Evolutionary conservation across 2,329 filamentous ascomycete genomes (phyloP), one percentile per base, ranked within the genome.

Genomic region (Aspergillus chevalieri): DNA sequence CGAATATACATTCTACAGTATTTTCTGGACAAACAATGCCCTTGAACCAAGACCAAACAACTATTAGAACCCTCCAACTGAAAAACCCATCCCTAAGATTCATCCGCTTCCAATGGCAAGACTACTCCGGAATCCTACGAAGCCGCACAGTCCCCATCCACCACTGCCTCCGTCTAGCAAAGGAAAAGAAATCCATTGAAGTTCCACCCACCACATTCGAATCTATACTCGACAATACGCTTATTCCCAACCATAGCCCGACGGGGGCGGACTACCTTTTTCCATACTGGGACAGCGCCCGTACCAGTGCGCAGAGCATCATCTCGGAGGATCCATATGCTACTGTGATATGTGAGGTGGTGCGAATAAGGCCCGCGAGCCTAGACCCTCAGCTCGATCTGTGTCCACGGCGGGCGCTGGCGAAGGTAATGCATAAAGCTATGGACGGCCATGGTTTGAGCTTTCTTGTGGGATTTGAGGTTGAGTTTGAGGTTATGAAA

Each of bases 391-490:
- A 24, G 4, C 9, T 22, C 4, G 14, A 22, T 12, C 10, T 53
- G 7, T 55, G 53, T 22, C 53, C 53, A 4, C 46, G 50, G 2
- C 48, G 48, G 21, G 43, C 38, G 1, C 42, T 55, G 1, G 21
- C 14, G 1, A 48, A 46, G 2, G 48, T 53, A 6, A 6, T 53
- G 4, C 47, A 39, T 21, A 17, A 22, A 9, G 48, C 50, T 1
- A 12, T 5, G 3, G 33, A 43, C 4, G 3, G 6, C 1, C 49
- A 19, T 12, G 46, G 21, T 7, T n/a, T 56, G n/a, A 30, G 39
- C 1, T 56, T 54, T 22, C 42, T 54, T 2, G 47, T 56, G 2
- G 49, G 52, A 1, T 56, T 56, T 26, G 54, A 56, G 36, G 42
- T 56, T 6, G 52, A 54, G 19, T 52, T 56, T 26, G 41, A 44